Evolutionary conservation across 116 monocot species (phyloP), one percentile per base, ranked within the genome.

Genomic region (Cymodocea nodosa): DNA sequence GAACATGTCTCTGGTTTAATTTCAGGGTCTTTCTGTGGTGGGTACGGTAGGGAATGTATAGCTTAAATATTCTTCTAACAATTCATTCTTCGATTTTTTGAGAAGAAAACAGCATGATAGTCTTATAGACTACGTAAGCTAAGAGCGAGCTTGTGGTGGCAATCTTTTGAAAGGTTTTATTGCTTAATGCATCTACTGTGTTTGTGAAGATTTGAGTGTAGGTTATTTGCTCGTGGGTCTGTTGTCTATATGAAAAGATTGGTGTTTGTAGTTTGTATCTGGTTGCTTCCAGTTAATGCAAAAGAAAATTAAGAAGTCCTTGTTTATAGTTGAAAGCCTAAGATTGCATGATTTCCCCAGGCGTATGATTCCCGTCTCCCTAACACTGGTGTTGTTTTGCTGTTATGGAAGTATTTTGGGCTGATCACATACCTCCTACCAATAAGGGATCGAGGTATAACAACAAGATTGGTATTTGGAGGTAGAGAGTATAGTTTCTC

Each of bases 31-130:
- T n/a, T 17, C 17, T 52, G 37, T 36, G 35, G 40, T 51, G 44
- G 50, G 68, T 51, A 24, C 2, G 52, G 48, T 14, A 39, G 20
- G 67, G 36, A 52, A 36, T 78, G 72, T 78, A 78, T 56, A 82
- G 71, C 52, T 74, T 50, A 64, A 35, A 67, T 35, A 65, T 75
- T 67, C 37, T 73, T 30, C 30, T 30, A 30, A 30, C 30, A 30
- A 70, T 76, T 69, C 62, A 52, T 70, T 72, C 53, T 53, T 75
- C 54, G 54, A 56, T 60, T 52, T 79, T 30, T 69, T 65, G 12
- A 55, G 54, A 63, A 62, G 44, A 59, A 65, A 65, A 19, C 13
- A 15, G 22, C 23, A 61, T 35, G 57, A 20, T 50, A 60, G 59
- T 56, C n/a, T 63, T 57, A 34, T 59, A 48, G 76, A 71, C 50